Percentiles rank a stretch among this genome's conserved stretches.
These are phyloP conservation scores for Fusarium euwallaceae DNA, from an alignment of 2,329 filamentous ascomycete genomes.

Conservation along the genomic window DNA sequence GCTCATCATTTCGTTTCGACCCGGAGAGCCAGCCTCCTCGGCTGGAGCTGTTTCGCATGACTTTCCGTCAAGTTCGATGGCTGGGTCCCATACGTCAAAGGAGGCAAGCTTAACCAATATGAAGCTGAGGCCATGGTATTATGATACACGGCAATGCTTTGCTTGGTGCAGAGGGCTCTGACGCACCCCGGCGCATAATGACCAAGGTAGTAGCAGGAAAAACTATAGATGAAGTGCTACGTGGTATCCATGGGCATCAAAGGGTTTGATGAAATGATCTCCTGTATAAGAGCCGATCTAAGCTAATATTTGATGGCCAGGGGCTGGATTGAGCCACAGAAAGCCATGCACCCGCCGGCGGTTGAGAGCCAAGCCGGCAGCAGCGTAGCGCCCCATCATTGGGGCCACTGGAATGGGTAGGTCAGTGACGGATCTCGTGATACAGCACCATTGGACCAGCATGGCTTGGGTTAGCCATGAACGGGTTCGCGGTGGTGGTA, in stretches of 20 bases:
- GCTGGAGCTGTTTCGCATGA: conserved; percentile 19
- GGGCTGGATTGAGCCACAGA: conserved; percentile 28
- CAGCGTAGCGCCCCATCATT: conserved; percentile 37
- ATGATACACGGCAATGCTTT: conserved; percentile 44
- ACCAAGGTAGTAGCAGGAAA: conserved; percentile 4
- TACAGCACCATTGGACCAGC: conserved; percentile 4
- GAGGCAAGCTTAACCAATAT: conserved; percentile 19
- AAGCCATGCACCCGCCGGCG: conserved; percentile 21
- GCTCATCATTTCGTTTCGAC: conserved; percentile 38
- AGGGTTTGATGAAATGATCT: conserved; percentile 6
- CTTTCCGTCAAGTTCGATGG: conserved; percentile 22
- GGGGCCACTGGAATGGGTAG: conserved; percentile 37
- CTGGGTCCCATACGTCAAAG: conserved; percentile 14
- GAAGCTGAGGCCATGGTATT: conserved; percentile 19
- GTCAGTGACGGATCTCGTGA: conserved; percentile 14
- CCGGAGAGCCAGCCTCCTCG: conserved; percentile 20
- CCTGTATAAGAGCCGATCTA: conserved; percentile 22
- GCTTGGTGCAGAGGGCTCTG: conserved; percentile 32
- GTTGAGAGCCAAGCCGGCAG: conserved; percentile 42
- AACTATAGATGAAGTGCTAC: background rate
- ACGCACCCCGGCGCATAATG: conserved; percentile 23
- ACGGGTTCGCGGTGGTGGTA: conserved; percentile 2
- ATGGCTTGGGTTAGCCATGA: conserved; percentile 9
- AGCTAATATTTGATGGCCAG: conserved; percentile 15
- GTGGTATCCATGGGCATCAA: background rate